Evolutionary conservation across 179 eudicot species (phyloP).

Genomic region (Silene noctiflora): DNA sequence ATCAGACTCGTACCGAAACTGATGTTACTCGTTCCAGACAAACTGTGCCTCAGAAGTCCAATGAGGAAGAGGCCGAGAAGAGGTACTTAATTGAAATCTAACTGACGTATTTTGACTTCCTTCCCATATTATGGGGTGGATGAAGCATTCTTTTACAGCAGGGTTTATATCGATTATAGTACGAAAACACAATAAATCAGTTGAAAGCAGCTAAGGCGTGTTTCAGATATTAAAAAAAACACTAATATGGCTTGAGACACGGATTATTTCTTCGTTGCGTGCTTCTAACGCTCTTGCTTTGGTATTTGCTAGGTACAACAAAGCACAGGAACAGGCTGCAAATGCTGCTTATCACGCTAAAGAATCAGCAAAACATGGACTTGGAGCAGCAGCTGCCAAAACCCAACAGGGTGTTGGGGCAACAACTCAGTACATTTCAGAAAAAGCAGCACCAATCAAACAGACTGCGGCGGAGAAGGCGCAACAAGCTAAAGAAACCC

Average conservation of each 20-base stretch:
- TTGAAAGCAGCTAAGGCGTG: too few species aligned
- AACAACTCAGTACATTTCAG: constrained; percentile 27
- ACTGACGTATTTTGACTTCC: too few species aligned
- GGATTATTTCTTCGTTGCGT: neutral
- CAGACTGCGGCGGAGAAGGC: neutral
- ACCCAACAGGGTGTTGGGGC: constrained; percentile 21
- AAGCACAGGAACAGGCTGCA: constrained; percentile 29
- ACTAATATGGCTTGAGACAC: too few species aligned
- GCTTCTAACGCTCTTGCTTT: neutral
- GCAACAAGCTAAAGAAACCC: constrained; percentile 11
- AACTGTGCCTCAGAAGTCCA: constrained; percentile 67
- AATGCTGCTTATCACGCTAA: constrained; percentile 28
- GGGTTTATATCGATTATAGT: too few species aligned
- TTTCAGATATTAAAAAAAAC: too few species aligned
- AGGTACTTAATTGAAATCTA: constrained; percentile 14
- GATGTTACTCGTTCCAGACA: constrained; percentile 52
- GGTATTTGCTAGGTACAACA: constrained; percentile 10
- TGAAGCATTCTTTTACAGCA: too few species aligned
- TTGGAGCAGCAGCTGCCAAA: constrained; percentile 23
- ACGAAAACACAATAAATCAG: too few species aligned
- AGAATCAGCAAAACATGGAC: constrained; percentile 34
- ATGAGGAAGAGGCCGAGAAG: constrained; percentile 53
- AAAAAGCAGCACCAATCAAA: constrained; percentile 28
- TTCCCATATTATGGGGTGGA: too few species aligned
- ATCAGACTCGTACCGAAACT: constrained; percentile 32